These are phyloP conservation scores for Fusarium annulatum DNA, from an alignment of 2,329 filamentous ascomycete genomes.

Conservation along the genomic window DNA sequence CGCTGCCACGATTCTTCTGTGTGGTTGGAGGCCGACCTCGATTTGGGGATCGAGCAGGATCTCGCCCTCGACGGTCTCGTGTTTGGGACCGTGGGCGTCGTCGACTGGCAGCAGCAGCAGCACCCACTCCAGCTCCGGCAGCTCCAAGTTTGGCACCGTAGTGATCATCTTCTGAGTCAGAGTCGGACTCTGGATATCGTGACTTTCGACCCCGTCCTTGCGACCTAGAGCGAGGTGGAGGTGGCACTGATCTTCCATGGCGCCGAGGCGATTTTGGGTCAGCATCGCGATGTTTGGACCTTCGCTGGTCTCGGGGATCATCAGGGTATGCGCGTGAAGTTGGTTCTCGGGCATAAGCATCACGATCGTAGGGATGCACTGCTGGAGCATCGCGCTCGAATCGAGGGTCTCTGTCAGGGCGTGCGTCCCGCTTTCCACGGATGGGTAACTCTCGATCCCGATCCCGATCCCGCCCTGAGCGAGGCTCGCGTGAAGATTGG, in stretches of 20 bases:
- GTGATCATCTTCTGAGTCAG: conserved; percentile 34
- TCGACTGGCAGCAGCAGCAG: conserved; percentile 13
- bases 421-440: conserved; percentile 19
- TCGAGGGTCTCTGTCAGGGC: conserved; percentile 21
- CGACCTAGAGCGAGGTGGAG: conserved; percentile 25
- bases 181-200: conserved; percentile 24
- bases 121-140: conserved; percentile 17
- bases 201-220: conserved; percentile 27
- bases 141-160: conserved; percentile 7
- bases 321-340: background rate
- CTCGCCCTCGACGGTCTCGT: conserved; percentile 28
- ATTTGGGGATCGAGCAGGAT: conserved; percentile 22
- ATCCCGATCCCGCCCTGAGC: conserved; percentile 11
- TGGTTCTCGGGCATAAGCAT: conserved; percentile 13
- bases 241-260: conserved; percentile 25
- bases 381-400: conserved; percentile 10
- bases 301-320: conserved; percentile 13
- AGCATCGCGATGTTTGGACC: background rate
- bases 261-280: conserved; percentile 32
- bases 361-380: conserved; percentile 17
- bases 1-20: conserved; percentile 23
- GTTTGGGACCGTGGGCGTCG: conserved; percentile 42
- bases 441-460: conserved; percentile 21
- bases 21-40: conserved; percentile 41
- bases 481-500: conserved; percentile 18